A percentile compares a stretch with the other conserved stretches of the same genome.
These are phyloP conservation scores for Pulveroboletus sp. DNA, from an alignment of 768 basidiomycete genomes.

Conservation along the genomic window DNA sequence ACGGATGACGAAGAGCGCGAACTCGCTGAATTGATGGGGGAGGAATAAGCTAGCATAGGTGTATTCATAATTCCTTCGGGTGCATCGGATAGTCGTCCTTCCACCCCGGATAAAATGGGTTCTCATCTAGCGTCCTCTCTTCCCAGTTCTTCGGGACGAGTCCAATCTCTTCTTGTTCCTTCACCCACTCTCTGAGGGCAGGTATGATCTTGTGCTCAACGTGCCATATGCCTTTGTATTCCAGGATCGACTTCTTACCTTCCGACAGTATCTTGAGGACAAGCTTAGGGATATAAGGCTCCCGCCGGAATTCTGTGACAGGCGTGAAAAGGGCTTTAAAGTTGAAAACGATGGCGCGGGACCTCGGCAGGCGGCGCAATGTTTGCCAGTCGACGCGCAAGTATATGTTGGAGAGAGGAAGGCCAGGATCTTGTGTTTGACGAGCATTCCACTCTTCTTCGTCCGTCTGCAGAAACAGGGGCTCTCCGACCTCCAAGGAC, in stretches of 20 bases:
- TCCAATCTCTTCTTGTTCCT: conserved; percentile 44
- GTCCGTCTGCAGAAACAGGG: conserved; percentile 40
- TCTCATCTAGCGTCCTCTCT: conserved; percentile 45
- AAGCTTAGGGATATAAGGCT: conserved; percentile 46
- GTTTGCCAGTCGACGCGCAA: conserved; percentile 56
- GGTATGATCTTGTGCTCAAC: conserved; percentile 43
- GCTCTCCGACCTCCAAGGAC: conserved; percentile 47
- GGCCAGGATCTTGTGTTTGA: conserved; percentile 30
- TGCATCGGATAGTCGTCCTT: conserved; percentile 24
- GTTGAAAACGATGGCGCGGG: conserved; percentile 48
- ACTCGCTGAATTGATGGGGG: conserved; percentile 71
- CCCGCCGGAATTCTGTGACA: conserved; percentile 37
- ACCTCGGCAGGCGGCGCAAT: conserved; percentile 43
- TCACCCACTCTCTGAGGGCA: conserved; percentile 41
- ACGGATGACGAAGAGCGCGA: conserved; percentile 91
- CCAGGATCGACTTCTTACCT: conserved; percentile 35
- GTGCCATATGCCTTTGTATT: conserved; percentile 42
- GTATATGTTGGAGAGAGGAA: conserved; percentile 38
- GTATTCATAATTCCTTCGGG: conserved; percentile 3
- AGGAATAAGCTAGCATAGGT: conserved; percentile 14
- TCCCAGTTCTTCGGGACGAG: conserved; percentile 46
- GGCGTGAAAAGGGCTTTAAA: conserved; percentile 53
- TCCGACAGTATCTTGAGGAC: conserved; percentile 41
- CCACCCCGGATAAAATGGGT: conserved; percentile 50
- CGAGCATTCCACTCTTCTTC: conserved; percentile 36